Evolutionary conservation across 176 grass and related monocot species (phyloP), one percentile per base, ranked within the genome.

Genomic region (Avena eriantha): DNA sequence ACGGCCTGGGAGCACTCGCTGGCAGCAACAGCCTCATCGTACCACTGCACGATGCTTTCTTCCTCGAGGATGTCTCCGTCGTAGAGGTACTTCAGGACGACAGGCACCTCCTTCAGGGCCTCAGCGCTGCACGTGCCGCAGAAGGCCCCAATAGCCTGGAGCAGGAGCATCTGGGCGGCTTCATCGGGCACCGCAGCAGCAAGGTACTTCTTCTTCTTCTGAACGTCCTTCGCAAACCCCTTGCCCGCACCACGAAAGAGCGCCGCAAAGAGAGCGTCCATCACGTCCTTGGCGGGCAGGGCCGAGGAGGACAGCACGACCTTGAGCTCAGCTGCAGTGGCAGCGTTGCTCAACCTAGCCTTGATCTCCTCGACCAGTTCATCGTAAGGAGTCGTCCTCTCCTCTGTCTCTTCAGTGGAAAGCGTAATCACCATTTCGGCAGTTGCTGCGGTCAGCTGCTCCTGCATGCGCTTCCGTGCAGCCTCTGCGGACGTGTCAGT

Each of bases 381-480:
- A 57, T 88, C 31, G 2, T 88, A 88, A 3, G 81, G 89, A 46
- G 21, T 71, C 11, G 68, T 29, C 31, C 80, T 88, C 80, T 93
- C 78, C 21, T 81, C 86, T 14, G 69, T 15, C 71, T 92, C 90
- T 19, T 85, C 79, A 17, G 90, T 90, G 6, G 93, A 84, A 10
- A 94, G 88, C 87, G 95, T 86, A 17, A 98, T 29, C 29, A 29
- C 93, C 96, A 98, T 95, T 72, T 94, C 93, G 16, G 96, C 93
- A 64, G 96, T 98, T 14, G 84, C 96, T 18, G 91, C 92, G 68
- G 76, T 95, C 19, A 98, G 78, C 76, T 98, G 96, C 34, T 98
- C 93, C 54, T 89, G 80, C 71, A 98, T 94, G 14, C 96, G 88
- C 21, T 95, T 88, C 63, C 95, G 86, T 3, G 88, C 93, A 56